A percentile compares a stretch with the other conserved stretches of the same genome.
Evolutionary conservation across 2,329 filamentous ascomycete species (phyloP).

Genomic region (Pseudocercospora eumusae): DNA sequence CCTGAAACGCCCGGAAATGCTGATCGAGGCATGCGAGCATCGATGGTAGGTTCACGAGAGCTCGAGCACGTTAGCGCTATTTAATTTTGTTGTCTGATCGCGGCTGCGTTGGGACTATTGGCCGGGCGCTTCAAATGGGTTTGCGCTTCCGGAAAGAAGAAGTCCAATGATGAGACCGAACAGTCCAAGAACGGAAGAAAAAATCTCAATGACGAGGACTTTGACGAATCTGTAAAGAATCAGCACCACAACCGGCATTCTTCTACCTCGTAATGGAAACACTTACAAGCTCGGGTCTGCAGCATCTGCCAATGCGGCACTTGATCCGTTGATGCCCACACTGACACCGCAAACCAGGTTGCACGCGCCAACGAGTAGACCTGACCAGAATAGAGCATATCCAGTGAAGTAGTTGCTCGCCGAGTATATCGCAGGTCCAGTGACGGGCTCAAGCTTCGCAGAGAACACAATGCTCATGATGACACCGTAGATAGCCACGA

Average conservation of each 20-base stretch:
- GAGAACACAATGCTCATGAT: constrained; percentile 99
- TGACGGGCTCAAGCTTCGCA: constrained; percentile 72
- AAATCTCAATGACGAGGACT: constrained; percentile 98
- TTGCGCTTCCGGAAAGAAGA: constrained; percentile 79
- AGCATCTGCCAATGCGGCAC: constrained; percentile 92
- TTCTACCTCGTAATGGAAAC: background rate
- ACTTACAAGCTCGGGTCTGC: constrained; percentile 85
- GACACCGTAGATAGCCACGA: constrained; percentile 99
- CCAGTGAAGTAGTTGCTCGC: constrained; percentile 88
- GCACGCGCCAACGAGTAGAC: constrained; percentile 90
- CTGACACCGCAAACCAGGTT: constrained; percentile 95
- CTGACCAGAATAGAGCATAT: constrained; percentile 94
- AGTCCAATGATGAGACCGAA: constrained; percentile 96
- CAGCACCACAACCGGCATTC: constrained; percentile 7
- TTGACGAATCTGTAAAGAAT: constrained; percentile 77
- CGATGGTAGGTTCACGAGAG: background rate
- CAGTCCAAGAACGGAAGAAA: constrained; percentile 93
- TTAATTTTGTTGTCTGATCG: too few relatives aligned
- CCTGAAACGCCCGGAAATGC: background rate
- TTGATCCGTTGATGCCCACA: constrained; percentile 96
- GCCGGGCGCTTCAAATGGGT: constrained; percentile 60
- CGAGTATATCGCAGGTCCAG: constrained; percentile 66
- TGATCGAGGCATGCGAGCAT: background rate
- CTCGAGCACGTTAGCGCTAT: background rate
- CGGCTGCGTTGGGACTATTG: background rate